Evolutionary conservation across 257 asterid genomes (phyloP), one percentile per base, ranked within the genome.

Genomic region (Solanum paucissectum): DNA sequence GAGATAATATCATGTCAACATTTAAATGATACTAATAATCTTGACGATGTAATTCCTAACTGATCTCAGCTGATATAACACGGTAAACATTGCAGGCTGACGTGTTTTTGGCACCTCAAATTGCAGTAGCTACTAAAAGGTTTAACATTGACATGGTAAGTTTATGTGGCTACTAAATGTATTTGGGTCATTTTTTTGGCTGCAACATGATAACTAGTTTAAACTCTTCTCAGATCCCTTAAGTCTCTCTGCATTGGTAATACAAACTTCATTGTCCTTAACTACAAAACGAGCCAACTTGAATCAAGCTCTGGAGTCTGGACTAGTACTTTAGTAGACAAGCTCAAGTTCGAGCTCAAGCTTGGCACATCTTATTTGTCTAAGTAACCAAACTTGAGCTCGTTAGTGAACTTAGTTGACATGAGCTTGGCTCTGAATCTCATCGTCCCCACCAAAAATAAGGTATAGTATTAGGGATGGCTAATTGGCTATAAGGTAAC

Each of bases 41-140:
- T 82, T 82, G 44, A 9, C 58, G 18, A 82, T 82, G 40, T 82
- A 29, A 49, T 18, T 46, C 29, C 42, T 32, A 42, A 79, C 58
- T 33, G 62, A 62, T 34, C 74, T 37, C 44, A 23, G 46, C 13
- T 46, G 71, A 40, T 16, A 55, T 82, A 9, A 29, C 69, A 10
- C n/a, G 52, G 60, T 42, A 66, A 69, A 46, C 42, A 85, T 75
- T 91, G 94, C 95, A 95, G 98, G 98, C 95, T 73, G 98, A 95
- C 87, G 95, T 94, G 79, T 94, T 95, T 90, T 91, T 95, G 93
- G 98, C 94, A 16, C 98, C 98, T 77, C 98, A 95, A 92, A 93
- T 95, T 86, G 95, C 93, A 37, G 58, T 91, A 66, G 87, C 95
- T 73, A 86, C 90, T 46, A 37, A 69, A 87, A 92, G 98, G 89